Conservation (phyloP, 768 basidiomycete genomes). For the Epithele typhae region DNA sequence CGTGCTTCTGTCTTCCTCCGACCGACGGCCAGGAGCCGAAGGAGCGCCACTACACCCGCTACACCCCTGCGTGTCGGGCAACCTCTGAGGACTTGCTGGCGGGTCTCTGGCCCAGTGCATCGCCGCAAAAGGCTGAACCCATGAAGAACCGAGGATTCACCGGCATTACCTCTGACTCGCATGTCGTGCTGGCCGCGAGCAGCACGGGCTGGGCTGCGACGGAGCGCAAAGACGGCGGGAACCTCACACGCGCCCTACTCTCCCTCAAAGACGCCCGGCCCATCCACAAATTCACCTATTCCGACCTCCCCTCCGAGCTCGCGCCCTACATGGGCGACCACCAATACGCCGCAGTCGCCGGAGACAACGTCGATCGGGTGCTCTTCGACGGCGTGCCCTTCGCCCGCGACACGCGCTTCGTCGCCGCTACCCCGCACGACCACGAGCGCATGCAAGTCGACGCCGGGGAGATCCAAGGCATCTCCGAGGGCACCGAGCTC, state of each 20-base stretch:
- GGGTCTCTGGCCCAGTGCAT: conserved; percentile 53
- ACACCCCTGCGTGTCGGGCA: conserved; percentile 56
- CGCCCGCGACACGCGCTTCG: conserved; percentile 41
- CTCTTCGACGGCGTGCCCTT: conserved; percentile 59
- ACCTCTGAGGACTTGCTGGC: conserved; percentile 48
- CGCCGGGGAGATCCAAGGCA: conserved; percentile 58
- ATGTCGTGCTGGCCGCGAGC: conserved; percentile 58
- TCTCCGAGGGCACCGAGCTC: conserved; percentile 60
- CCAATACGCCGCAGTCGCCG: conserved; percentile 50
- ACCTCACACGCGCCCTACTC: conserved; percentile 55
- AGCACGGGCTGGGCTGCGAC: conserved; percentile 48
- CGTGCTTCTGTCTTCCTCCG: conserved; percentile 50
- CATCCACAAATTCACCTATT: conserved; percentile 51
- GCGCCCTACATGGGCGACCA: conserved; percentile 32
- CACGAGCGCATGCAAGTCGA: conserved; percentile 45
- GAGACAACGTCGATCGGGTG: conserved; percentile 42
- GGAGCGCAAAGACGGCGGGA: conserved; percentile 61
- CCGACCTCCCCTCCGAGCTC: conserved; percentile 43
- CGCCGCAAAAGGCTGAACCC: conserved; percentile 35
- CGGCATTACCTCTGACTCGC: conserved; percentile 33
- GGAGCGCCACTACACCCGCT: conserved; percentile 48
- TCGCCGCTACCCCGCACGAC: conserved; percentile 34
- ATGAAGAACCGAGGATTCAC: conserved; percentile 41
- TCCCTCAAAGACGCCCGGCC: conserved; percentile 40
- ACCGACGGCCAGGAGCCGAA: conserved; percentile 32